A percentile compares a stretch with the other conserved stretches of the same genome.
These are phyloP conservation scores for Berberis thunbergii DNA, from an alignment of 164 flowering plant genomes.

Conservation along the genomic window DNA sequence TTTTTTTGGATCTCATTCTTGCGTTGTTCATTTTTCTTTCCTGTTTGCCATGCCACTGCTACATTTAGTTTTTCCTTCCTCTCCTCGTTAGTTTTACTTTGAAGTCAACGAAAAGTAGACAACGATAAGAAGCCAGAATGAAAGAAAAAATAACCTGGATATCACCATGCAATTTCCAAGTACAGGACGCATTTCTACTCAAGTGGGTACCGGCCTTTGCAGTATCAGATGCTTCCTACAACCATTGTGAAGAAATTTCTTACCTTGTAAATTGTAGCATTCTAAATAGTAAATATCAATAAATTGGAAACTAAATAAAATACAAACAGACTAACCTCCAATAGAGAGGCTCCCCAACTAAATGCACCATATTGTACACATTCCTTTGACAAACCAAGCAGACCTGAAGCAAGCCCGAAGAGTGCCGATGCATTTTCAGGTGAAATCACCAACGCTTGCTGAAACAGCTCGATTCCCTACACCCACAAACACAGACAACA, in stretches of 20 bases:
- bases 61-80: too few species aligned
- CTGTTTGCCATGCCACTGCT: too few species aligned
- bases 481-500: slow-evolving; percentile 1
- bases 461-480: slow-evolving; percentile 83
- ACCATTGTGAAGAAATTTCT: neutral
- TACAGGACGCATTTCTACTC: slow-evolving; percentile 38
- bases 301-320: too few species aligned
- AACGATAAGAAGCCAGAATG: too few species aligned
- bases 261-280: too few species aligned
- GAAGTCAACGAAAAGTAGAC: too few species aligned
- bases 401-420: slow-evolving; percentile 86
- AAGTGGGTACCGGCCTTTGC: slow-evolving; percentile 24
- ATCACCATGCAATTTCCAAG: slow-evolving; percentile 75
- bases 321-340: slow-evolving; percentile 42
- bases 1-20: too few species aligned
- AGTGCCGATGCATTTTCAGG: slow-evolving; percentile 59
- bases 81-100: too few species aligned
- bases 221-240: slow-evolving; percentile 55
- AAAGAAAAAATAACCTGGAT: slow-evolving; percentile 37
- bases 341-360: slow-evolving; percentile 71
- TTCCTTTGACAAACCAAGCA: slow-evolving; percentile 74
- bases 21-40: too few species aligned
- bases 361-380: slow-evolving; percentile 64
- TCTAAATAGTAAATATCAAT: too few species aligned
- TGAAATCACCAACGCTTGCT: slow-evolving; percentile 49